A percentile compares a stretch with the other conserved stretches of the same genome.
Conservation (phyloP, 2,329 filamentous ascomycete species). For the Ascochyta rabiei region DNA sequence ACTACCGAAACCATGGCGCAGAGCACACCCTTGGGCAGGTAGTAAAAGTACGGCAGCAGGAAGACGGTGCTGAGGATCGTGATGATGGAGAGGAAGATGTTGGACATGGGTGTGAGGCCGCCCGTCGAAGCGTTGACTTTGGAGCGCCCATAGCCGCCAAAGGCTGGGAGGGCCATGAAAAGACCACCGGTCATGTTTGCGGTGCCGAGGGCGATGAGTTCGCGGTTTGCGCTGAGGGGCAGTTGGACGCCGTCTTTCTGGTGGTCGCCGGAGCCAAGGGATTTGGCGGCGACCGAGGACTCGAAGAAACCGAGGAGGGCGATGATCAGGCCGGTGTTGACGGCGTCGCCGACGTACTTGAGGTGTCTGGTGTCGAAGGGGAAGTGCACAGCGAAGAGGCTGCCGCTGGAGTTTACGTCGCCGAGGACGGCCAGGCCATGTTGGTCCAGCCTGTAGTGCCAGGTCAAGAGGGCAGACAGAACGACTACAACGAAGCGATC, state of each 20-base stretch:
- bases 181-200: conserved; percentile 91
- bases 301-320: conserved; percentile 98
- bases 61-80: conserved; percentile 81
- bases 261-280: conserved; percentile 62
- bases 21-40: conserved; percentile 93
- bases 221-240: conserved; percentile 85
- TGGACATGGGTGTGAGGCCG: conserved; percentile 91
- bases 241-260: conserved; percentile 73
- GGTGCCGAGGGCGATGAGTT: conserved; percentile 87
- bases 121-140: conserved; percentile 95
- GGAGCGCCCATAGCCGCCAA: conserved; percentile 94
- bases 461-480: conserved; percentile 79
- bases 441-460: conserved; percentile 76
- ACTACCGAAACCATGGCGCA: conserved; percentile 95
- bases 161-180: conserved; percentile 91
- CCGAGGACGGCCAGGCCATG: conserved; percentile 85
- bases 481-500: conserved; percentile 92
- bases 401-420: conserved; percentile 74
- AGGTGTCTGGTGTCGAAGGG: conserved; percentile 80
- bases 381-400: conserved; percentile 80
- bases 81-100: conserved; percentile 81
- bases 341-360: conserved; percentile 80
- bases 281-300: conserved; percentile 94
- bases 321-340: conserved; percentile 92
- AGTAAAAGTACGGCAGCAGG: conserved; percentile 90